Evolutionary conservation across 2,329 filamentous ascomycete genomes (phyloP), one percentile per base, ranked within the genome.

Genomic region (Orbilia javanica): DNA sequence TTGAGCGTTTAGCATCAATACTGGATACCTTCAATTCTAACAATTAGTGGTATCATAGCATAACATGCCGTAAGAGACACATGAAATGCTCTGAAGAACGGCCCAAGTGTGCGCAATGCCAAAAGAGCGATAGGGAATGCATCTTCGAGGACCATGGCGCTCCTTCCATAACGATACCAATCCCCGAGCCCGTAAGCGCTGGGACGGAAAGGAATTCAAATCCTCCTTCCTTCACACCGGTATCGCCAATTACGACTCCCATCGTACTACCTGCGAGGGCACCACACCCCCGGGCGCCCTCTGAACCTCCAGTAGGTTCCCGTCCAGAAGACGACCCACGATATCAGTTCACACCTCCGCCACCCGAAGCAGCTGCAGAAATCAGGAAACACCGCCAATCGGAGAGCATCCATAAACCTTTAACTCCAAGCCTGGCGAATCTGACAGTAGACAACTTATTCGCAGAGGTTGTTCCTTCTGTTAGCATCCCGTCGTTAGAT

Each of bases 81-180:
- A 86, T 87, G 81, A 88, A 88, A 82, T 88, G 86, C 80, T 86
- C 87, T 79, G 86, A 87, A 82, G 82, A 82, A 39, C 85, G 84
- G 78, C 86, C 85, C 13, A 81, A 83, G 34, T 87, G 86, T 79
- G 83, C 84, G 42, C 84, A 84, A 79, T 87, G 86, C 81, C 80
- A 82, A 15, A 86, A 86, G 79, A 84, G 84, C 46, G 82, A 83
- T 53, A 84, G 85, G 76, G 83, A 84, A 69, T 87, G 86, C 79
- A 80, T 84, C 13, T 86, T 86, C 81, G 83, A 78, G 44, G 57
- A 67, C 13, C 48, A 68, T 53, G 31, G 27, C 34, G 34, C 20
- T 11, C 34, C 55, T 29, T 5, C 55, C 34, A 60, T 60, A 42
- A 25, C 55, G 7, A 53, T 44, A 7, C 66, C 55, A 3, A 42